phyloP scores from a whole-genome alignment of 768 basidiomycete genomes.

The Paxillus rubicundulus region DNA sequence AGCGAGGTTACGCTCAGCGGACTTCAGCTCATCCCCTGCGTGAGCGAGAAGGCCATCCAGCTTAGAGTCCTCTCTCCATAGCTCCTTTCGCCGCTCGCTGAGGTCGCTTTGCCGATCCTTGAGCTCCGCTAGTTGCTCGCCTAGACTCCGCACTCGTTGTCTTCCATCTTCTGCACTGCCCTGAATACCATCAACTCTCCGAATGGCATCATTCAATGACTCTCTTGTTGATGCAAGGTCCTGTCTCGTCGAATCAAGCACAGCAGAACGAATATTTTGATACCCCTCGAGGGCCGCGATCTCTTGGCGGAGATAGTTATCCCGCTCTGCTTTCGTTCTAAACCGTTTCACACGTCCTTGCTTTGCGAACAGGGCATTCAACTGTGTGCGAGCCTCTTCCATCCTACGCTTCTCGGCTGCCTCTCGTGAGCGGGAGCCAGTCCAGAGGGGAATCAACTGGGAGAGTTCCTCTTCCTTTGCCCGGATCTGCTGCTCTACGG shows the following conservation, averaged over 20 bases:
- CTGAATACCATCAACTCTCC: slow-evolving; percentile 53
- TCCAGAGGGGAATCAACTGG: slow-evolving; percentile 71
- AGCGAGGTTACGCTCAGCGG: slow-evolving; percentile 73
- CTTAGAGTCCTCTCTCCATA: slow-evolving; percentile 95
- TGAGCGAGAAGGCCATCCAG: slow-evolving; percentile 73
- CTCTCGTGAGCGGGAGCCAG: slow-evolving; percentile 50
- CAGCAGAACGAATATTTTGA: slow-evolving; percentile 50
- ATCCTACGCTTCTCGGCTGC: slow-evolving; percentile 59
- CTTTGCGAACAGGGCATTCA: slow-evolving; percentile 81
- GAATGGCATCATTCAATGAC: slow-evolving; percentile 56
- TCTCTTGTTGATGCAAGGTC: slow-evolving; percentile 49
- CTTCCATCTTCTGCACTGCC: slow-evolving; percentile 65
- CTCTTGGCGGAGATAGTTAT: slow-evolving; percentile 78
- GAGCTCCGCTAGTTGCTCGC: slow-evolving; percentile 55
- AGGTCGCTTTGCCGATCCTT: slow-evolving; percentile 69
- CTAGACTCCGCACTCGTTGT: slow-evolving; percentile 51
- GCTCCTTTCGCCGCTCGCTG: slow-evolving; percentile 81
- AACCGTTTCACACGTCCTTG: slow-evolving; percentile 88
- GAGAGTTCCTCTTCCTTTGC: slow-evolving; percentile 62
- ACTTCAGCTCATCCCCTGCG: slow-evolving; percentile 76
- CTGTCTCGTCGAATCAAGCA: slow-evolving; percentile 50
- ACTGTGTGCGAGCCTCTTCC: slow-evolving; percentile 68
- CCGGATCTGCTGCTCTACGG: slow-evolving; percentile 57
- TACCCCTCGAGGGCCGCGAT: slow-evolving; percentile 68
- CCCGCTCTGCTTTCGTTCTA: slow-evolving; percentile 77